phyloP scores from a whole-genome alignment of 352 stramenopile genomes.

The Phytophthora meadii region DNA sequence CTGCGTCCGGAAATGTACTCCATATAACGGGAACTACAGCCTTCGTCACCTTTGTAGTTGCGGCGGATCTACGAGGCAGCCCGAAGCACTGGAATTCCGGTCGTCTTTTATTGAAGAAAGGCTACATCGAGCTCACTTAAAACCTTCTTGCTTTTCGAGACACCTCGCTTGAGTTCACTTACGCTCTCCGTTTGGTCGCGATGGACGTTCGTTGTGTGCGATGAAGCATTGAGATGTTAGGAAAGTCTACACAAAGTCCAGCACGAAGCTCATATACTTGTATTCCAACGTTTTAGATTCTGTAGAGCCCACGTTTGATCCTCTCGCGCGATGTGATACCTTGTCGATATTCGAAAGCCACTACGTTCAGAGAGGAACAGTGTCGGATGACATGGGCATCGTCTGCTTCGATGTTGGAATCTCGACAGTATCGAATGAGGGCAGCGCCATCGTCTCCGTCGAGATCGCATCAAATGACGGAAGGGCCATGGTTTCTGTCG shows the following conservation, averaged over 20 bases:
- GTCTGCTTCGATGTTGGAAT: background rate
- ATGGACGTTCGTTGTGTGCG: background rate
- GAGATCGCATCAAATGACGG: conserved; percentile 12
- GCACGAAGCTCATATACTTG: background rate
- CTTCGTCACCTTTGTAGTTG: too few species aligned
- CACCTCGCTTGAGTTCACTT: too few species aligned
- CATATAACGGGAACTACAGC: too few species aligned
- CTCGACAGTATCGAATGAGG: background rate
- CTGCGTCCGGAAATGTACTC: too few species aligned
- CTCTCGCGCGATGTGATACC: background rate
- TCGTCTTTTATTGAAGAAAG: background rate
- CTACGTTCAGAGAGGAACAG: conserved; percentile 16
- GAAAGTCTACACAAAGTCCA: background rate
- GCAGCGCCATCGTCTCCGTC: conserved; percentile 14
- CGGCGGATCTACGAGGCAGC: background rate
- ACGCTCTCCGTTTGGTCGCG: background rate
- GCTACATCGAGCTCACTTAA: conserved; percentile 1
- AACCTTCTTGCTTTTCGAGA: background rate
- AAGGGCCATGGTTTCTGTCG: conserved; percentile 15
- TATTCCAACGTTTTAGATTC: background rate
- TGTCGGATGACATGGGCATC: conserved; percentile 13
- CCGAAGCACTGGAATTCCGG: background rate
- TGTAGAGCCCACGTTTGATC: too few species aligned
- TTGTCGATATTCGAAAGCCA: background rate
- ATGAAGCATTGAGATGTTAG: background rate